Base-by-base conservation (phyloP, 2,329 filamentous ascomycete genomes). In the Ceratocystis albifundus region DNA sequence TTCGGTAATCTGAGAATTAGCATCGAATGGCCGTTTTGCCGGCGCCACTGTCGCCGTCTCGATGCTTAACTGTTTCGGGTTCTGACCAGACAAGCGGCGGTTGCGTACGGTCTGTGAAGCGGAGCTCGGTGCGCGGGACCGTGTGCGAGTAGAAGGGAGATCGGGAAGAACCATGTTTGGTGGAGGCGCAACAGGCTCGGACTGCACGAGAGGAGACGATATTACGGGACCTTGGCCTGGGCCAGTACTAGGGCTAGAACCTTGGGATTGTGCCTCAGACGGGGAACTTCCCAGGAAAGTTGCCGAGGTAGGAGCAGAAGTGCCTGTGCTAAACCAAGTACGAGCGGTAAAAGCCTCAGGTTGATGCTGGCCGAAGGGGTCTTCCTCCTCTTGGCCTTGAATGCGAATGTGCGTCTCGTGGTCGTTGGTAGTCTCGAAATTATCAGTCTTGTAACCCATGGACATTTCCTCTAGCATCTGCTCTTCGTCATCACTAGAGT, bases 381-480 rank as follows among this genome's bases (percentile, higher is more conserved):
- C 32, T 41, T 65, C 46, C n/a, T 57, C 28, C 61, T 22, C 36
- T 8, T 50, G 62, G 28, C 41, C 55, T 12, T 57, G 46, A 36
- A 17, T 20, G 22, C 53, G 55, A 28, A 20, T 20, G 55, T 45
- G n/a, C 50, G 57, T 50, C n/a, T 53, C 36, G 36, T 55, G 20
- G 28, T 45, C 44, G 45, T 44, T 61, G 50, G 3, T 92, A n/a
- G 55, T 88, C 67, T 89, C 82, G 72, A 95, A 95, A 66, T 92
- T 88, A 66, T 93, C 89, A 72, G 94, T 85, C 65, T 86, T 83
- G 74, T 91, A 93, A 65, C 88, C 90, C 69, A 84, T 85, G 0
- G 89, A 91, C 82, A 97, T 90, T 74, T 96, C 90, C 69, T 96
- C 93, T 62, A 96, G 75, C 65, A 91, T 81, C 44, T 86, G 82